phyloP scores from a whole-genome alignment of 2,329 filamentous ascomycete species.

The Septoria linicola region DNA sequence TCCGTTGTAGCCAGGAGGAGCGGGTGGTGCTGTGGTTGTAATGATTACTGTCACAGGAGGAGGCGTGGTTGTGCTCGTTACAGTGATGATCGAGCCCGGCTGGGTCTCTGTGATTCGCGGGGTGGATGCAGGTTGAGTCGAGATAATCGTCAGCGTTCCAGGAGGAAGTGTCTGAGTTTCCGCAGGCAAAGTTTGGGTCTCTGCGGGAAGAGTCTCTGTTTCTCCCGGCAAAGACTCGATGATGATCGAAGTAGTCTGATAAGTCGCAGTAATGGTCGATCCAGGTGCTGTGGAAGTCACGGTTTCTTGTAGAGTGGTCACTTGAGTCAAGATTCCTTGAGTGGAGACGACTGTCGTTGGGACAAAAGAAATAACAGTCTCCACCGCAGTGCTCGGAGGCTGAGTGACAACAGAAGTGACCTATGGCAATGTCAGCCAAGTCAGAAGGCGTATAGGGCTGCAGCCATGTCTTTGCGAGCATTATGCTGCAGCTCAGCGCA shows the following conservation, averaged over 20 bases:
- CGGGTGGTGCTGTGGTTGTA: too few species aligned
- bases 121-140: background rate
- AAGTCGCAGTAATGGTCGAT: background rate
- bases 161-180: background rate
- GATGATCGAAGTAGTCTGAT: background rate
- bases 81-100: constrained; percentile 4
- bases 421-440: too few species aligned
- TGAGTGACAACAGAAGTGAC: background rate
- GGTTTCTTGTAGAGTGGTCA: background rate
- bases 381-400: background rate
- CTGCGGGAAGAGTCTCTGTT: background rate
- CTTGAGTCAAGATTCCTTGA: background rate
- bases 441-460: too few species aligned
- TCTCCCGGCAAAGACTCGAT: background rate
- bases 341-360: background rate
- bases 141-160: too few species aligned
- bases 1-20: too few species aligned
- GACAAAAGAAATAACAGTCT: background rate
- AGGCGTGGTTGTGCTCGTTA: constrained; percentile 1
- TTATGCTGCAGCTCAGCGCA: too few species aligned
- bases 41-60: background rate
- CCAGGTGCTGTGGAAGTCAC: background rate
- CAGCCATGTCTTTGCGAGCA: too few species aligned
- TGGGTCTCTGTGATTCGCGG: background rate
- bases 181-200: background rate